A percentile compares a stretch with the other conserved stretches of the same genome.
Conservation (phyloP, 73 alveolate genomes). For the Paramecium bursaria region DNA sequence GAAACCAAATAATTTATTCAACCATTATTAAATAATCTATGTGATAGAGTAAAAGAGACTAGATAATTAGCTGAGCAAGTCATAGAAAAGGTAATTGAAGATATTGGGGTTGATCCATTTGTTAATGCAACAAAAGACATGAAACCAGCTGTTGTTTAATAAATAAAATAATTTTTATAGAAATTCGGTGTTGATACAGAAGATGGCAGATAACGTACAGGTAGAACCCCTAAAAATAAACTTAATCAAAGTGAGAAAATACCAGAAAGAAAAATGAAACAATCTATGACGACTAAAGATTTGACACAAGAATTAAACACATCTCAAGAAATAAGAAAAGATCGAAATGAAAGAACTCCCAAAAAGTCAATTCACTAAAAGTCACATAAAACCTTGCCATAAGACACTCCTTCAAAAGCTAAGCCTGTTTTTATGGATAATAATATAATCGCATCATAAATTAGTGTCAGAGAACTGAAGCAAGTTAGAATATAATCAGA, state of each 20-base stretch:
- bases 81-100: conserved; percentile 55
- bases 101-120: conserved; percentile 60
- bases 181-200: conserved; percentile 40
- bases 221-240: conserved; percentile 53
- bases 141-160: conserved; percentile 67
- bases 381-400: conserved; percentile 47
- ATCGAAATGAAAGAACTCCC: conserved; percentile 63
- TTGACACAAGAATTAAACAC: conserved; percentile 24
- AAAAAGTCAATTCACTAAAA: conserved; percentile 23
- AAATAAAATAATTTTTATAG: conserved; percentile 36
- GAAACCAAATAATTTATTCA: conserved; percentile 56
- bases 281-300: conserved; percentile 31
- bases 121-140: conserved; percentile 49
- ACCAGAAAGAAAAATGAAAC: conserved; percentile 43
- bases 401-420: conserved; percentile 7
- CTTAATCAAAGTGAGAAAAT: not conserved
- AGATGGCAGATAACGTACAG: conserved; percentile 6
- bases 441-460: not conserved
- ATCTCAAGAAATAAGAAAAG: conserved; percentile 26
- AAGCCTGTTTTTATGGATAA: not conserved
- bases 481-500: not conserved
- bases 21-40: conserved; percentile 59
- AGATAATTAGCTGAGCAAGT: conserved; percentile 61
- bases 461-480: conserved; percentile 22
- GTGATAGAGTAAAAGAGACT: conserved; percentile 64